Evolutionary conservation across 2,329 filamentous ascomycete species (phyloP).

Genomic region (Lachnellula subtilissima): DNA sequence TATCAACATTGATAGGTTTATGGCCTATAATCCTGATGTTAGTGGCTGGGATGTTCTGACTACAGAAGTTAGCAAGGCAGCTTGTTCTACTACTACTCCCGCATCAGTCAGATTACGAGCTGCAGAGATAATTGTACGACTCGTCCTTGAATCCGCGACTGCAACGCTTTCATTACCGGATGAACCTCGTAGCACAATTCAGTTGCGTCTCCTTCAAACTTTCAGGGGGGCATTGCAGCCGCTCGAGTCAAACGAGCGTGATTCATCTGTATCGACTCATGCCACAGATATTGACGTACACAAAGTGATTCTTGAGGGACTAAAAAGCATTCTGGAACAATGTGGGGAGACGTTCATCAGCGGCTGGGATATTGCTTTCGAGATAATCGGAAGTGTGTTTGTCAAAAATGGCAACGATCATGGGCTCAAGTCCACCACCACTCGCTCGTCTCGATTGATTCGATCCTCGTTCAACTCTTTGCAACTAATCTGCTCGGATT

Average conservation of each 20-base stretch:
- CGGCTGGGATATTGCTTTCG: slow-evolving; percentile 83
- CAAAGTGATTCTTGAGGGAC: slow-evolving; percentile 69
- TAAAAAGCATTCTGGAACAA: slow-evolving; percentile 79
- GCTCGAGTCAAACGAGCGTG: slow-evolving; percentile 50
- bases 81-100: slow-evolving; percentile 44
- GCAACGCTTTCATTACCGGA: slow-evolving; percentile 49
- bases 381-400: slow-evolving; percentile 81
- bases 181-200: slow-evolving; percentile 54
- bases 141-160: slow-evolving; percentile 54
- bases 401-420: slow-evolving; percentile 34
- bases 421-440: slow-evolving; percentile 32
- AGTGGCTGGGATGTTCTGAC: slow-evolving; percentile 74
- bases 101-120: slow-evolving; percentile 54
- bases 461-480: slow-evolving; percentile 83
- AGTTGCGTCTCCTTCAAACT: slow-evolving; percentile 66
- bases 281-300: slow-evolving; percentile 74
- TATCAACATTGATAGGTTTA: slow-evolving; percentile 71
- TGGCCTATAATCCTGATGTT: slow-evolving; percentile 58
- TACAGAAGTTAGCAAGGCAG: slow-evolving; percentile 46
- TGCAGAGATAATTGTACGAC: slow-evolving; percentile 57
- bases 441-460: slow-evolving; percentile 68
- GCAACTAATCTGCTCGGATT: slow-evolving; percentile 92
- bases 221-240: slow-evolving; percentile 57
- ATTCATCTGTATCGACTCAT: slow-evolving; percentile 52
- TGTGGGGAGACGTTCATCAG: slow-evolving; percentile 78